A percentile compares a stretch with the other conserved stretches of the same genome.
Evolutionary conservation across 129 eudicot species (phyloP).

Genomic region (Oenanthe sinensis): DNA sequence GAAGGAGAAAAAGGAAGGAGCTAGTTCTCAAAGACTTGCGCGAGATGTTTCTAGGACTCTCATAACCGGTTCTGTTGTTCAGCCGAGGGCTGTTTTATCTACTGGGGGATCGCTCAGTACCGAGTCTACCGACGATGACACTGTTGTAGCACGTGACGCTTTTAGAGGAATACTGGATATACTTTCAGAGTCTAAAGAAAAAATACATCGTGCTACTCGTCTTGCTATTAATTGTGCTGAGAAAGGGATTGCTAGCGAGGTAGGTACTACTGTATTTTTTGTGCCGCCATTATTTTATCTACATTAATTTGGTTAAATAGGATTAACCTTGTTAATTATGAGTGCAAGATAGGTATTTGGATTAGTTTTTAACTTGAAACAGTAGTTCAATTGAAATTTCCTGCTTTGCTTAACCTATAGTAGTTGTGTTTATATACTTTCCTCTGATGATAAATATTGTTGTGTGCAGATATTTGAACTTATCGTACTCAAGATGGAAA

Average conservation of each 20-base stretch:
- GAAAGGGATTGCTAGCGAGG: conserved; percentile 83
- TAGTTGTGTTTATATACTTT: no score
- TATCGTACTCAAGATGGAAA: neutral
- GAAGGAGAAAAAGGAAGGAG: neutral
- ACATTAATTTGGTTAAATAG: neutral
- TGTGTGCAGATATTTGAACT: neutral
- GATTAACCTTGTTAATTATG: no score
- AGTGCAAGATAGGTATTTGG: neutral
- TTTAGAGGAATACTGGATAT: conserved; percentile 80
- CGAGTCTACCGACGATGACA: no score
- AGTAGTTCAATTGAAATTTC: neutral
- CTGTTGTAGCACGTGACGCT: conserved; percentile 84
- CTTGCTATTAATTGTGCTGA: conserved; percentile 88
- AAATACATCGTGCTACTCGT: conserved; percentile 79
- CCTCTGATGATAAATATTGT: neutral
- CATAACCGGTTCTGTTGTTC: neutral
- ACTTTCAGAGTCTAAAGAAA: conserved; percentile 71
- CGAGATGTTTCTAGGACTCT: no score
- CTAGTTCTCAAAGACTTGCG: neutral
- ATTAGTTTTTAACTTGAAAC: neutral
- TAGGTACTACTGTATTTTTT: conserved; percentile 19
- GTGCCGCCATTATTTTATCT: no score
- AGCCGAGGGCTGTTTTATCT: conserved; percentile 30
- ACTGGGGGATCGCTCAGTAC: conserved; percentile 8
- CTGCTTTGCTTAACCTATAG: neutral